phyloP scores from a whole-genome alignment of 1,139 yeast genomes.

The Nakaseomyces bracarensis region DNA sequence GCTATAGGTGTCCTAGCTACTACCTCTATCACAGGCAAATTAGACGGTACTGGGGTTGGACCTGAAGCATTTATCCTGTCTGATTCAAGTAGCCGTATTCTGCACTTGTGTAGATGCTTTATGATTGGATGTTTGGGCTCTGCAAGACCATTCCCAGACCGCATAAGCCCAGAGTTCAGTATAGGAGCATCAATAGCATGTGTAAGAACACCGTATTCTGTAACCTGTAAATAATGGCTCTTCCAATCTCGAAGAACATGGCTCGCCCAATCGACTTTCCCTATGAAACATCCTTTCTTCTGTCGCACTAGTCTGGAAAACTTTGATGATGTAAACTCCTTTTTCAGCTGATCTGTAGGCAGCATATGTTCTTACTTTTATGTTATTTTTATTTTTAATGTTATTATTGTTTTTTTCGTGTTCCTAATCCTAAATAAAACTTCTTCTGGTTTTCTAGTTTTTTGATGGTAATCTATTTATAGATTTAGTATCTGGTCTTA shows the following conservation, averaged over 20 bases:
- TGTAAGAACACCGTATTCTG: constrained; percentile 22
- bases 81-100: constrained; percentile 22
- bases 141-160: neutral
- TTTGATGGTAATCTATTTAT: too few species aligned
- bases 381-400: neutral
- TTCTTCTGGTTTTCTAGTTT: too few species aligned
- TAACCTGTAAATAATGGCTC: constrained; percentile 19
- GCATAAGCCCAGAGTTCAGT: neutral
- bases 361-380: neutral
- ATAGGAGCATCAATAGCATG: constrained; percentile 14
- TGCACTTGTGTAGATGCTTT: constrained; percentile 35
- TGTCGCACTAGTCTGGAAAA: neutral
- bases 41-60: constrained; percentile 6
- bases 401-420: neutral
- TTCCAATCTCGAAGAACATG: constrained; percentile 19
- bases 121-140: constrained; percentile 25
- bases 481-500: too few species aligned
- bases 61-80: constrained; percentile 5
- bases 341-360: constrained; percentile 3
- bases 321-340: constrained; percentile 2
- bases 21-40: constrained; percentile 3
- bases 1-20: constrained; percentile 5
- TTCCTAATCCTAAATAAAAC: too few species aligned
- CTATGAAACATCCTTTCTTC: constrained; percentile 18
- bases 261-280: constrained; percentile 28